These are phyloP conservation scores for Botryotinia calthae DNA, from an alignment of 2,329 filamentous ascomycete species.

Conservation along the genomic window DNA sequence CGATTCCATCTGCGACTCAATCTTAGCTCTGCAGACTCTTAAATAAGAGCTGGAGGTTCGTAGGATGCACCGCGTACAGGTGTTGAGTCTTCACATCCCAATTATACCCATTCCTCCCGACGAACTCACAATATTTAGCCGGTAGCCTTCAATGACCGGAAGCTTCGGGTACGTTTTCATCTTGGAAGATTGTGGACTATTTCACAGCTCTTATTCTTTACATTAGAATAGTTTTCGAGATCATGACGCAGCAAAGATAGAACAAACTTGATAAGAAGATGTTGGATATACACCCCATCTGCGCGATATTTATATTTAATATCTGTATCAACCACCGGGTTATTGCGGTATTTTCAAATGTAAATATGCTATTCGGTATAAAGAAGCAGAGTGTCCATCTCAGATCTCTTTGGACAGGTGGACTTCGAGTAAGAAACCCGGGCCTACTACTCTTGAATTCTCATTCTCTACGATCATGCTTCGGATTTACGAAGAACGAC, in stretches of 20 bases:
- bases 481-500: background rate
- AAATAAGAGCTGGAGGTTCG: too few species aligned
- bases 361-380: background rate
- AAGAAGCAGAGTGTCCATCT: background rate
- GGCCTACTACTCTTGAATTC: background rate
- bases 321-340: rapidly evolving
- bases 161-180: background rate
- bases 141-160: background rate
- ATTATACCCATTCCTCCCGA: background rate
- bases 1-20: too few species aligned
- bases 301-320: background rate
- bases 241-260: background rate
- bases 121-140: background rate
- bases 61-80: too few species aligned
- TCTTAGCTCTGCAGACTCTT: too few species aligned
- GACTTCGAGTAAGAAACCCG: background rate
- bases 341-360: background rate
- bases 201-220: background rate
- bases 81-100: too few species aligned
- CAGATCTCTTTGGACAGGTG: background rate
- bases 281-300: background rate
- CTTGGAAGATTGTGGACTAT: background rate
- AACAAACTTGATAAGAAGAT: background rate
- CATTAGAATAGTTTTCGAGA: background rate
- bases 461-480: background rate